Percentiles rank a stretch among this genome's conserved stretches.
Conservation (phyloP, 2,329 filamentous ascomycete genomes). For the Clarireedia sp. region DNA sequence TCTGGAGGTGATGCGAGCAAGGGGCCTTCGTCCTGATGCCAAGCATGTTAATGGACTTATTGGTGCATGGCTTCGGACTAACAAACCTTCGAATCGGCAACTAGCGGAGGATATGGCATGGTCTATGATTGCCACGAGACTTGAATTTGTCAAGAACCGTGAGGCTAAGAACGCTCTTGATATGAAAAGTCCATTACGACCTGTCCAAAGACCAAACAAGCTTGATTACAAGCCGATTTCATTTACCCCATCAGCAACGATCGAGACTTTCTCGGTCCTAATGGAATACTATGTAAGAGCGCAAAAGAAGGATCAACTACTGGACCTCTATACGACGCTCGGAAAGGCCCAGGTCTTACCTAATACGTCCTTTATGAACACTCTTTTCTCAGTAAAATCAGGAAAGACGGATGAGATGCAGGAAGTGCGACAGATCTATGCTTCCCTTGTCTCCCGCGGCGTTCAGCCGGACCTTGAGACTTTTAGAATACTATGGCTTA, state of each 20-base stretch:
- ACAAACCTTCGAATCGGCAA: conserved; percentile 43
- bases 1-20: conserved; percentile 66
- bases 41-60: conserved; percentile 78
- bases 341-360: conserved; percentile 55
- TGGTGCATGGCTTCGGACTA: conserved; percentile 65
- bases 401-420: conserved; percentile 15
- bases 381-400: conserved; percentile 49
- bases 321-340: conserved; percentile 55
- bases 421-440: not conserved
- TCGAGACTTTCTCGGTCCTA: conserved; percentile 72
- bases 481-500: conserved; percentile 25
- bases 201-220: conserved; percentile 12
- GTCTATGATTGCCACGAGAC: conserved; percentile 65
- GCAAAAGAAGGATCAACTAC: conserved; percentile 48
- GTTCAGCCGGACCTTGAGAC: conserved; percentile 26
- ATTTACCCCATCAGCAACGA: conserved; percentile 51
- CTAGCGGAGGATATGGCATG: conserved; percentile 64
- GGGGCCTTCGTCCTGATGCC: conserved; percentile 59
- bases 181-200: conserved; percentile 12
- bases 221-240: conserved; percentile 27
- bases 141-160: conserved; percentile 52
- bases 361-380: conserved; percentile 72
- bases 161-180: conserved; percentile 20
- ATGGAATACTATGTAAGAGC: conserved; percentile 63
- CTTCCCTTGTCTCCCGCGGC: not conserved